These are phyloP conservation scores for Euphorbia celastroides DNA, from an alignment of 441 rosid species.

Conservation along the genomic window DNA sequence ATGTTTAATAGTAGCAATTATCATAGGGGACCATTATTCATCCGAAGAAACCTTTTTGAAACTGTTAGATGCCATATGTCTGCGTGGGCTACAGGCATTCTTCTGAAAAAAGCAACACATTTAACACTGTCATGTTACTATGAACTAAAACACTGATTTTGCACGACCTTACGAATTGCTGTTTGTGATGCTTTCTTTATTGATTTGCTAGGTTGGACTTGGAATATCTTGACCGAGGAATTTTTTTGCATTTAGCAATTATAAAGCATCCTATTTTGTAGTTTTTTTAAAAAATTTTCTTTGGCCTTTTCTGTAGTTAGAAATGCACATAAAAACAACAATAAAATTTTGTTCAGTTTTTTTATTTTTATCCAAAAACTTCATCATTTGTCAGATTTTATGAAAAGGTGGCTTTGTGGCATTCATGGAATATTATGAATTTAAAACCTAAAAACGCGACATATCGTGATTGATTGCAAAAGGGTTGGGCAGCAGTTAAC, in stretches of 20 bases:
- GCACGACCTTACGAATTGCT: no score
- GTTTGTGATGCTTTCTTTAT: neutral
- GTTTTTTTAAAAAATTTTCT: no score
- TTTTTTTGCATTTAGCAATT: no score
- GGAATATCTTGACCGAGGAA: neutral
- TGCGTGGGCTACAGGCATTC: neutral
- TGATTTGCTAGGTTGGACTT: neutral
- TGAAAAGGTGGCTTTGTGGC: neutral
- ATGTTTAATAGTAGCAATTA: neutral
- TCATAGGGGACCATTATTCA: neutral
- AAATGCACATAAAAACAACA: no score
- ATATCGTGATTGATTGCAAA: neutral
- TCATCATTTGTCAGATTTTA: neutral
- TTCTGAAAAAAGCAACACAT: neutral
- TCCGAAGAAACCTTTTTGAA: neutral
- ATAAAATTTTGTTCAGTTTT: neutral
- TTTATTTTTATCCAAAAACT: neutral
- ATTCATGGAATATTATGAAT: neutral
- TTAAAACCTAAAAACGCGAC: neutral
- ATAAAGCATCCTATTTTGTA: no score
- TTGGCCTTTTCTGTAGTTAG: no score
- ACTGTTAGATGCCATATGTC: no score
- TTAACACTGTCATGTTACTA: neutral
- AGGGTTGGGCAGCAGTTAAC: no score
- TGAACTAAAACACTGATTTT: neutral